Evolutionary conservation across 257 asterid genomes (phyloP), one percentile per base, ranked within the genome.

Genomic region (Gentiana straminea): DNA sequence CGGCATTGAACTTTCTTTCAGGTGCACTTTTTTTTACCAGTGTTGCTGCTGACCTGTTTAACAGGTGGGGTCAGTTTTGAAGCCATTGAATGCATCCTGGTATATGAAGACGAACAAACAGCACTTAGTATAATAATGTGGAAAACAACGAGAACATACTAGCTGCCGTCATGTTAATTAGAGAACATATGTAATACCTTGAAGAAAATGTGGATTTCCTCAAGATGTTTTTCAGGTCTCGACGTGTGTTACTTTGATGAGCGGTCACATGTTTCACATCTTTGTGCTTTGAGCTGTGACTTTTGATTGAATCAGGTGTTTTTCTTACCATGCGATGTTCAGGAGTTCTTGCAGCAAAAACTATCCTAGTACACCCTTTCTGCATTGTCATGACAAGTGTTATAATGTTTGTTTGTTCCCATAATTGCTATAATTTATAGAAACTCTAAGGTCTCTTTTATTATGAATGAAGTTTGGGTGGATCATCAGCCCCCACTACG

Each of bases 161-260:
- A 43, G 24, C 44, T 45, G 13, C 12, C 13, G 8, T 15, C 43
- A 61, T 35, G 34, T 5, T 61, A 15, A 13, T 49, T 10, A 36
- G 32, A 46, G 33, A 44, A 57, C 6, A 67, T 13, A 24, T 24
- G 24, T 24, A 24, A 4, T 53, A 70, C 60, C 55, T 72, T 64
- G 57, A 59, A 53, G 88, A 69, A 50, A 81, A 75, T 52, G 54
- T 71, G 51, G 52, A 64, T 71, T 80, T 84, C 72, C 80, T 76
- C 24, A 43, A 15, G 54, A 68, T 69, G 57, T 61, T 75, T 67
- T 77, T 77, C 70, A 76, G 56, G 55, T 78, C 75, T 53, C 57
- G 77, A 59, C 61, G 54, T 35, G 84, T 71, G 33, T 41, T 70
- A 33, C 79, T 73, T 60, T 62, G 56, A 43, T 24, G 73, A 72